Percentiles rank a stretch among this genome's conserved stretches.
These are phyloP conservation scores for Apophysomyces elegans DNA, from an alignment of 371 early-diverging fungal genomes.

Conservation along the genomic window DNA sequence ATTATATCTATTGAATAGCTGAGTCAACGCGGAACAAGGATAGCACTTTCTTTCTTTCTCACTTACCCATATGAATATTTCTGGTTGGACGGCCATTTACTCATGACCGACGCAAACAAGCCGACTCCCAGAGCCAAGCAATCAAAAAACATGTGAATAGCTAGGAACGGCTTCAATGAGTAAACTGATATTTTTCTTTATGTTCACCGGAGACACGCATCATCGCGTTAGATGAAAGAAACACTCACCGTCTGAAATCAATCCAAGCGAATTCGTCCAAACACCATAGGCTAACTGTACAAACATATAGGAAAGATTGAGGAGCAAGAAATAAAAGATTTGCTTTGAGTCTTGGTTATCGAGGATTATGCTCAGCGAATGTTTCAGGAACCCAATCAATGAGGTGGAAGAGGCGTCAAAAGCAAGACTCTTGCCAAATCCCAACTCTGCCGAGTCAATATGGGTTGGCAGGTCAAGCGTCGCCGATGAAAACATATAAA, in stretches of 20 bases:
- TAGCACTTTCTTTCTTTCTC: not conserved
- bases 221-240: not conserved
- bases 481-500: conserved; percentile 43
- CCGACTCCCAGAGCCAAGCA: conserved; percentile 89
- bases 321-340: conserved; percentile 88
- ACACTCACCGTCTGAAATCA: conserved; percentile 87
- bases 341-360: conserved; percentile 80
- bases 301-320: conserved; percentile 94
- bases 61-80: conserved; percentile 79
- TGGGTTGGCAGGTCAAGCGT: conserved; percentile 48
- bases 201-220: not conserved
- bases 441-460: conserved; percentile 40
- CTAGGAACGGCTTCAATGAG: conserved; percentile 29
- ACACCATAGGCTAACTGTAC: conserved; percentile 90
- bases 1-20: conserved; percentile 64
- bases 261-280: conserved; percentile 91
- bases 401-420: conserved; percentile 41
- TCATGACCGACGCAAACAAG: conserved; percentile 87
- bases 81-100: conserved; percentile 86
- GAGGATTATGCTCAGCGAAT: conserved; percentile 60
- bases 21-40: not conserved
- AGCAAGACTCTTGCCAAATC: conserved; percentile 34
- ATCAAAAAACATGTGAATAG: conserved; percentile 98
- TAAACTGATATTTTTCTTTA: not conserved
- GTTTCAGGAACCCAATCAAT: conserved; percentile 37